These are phyloP conservation scores for Tagetes patula DNA, from an alignment of 129 eudicot genomes.

Conservation along the genomic window DNA sequence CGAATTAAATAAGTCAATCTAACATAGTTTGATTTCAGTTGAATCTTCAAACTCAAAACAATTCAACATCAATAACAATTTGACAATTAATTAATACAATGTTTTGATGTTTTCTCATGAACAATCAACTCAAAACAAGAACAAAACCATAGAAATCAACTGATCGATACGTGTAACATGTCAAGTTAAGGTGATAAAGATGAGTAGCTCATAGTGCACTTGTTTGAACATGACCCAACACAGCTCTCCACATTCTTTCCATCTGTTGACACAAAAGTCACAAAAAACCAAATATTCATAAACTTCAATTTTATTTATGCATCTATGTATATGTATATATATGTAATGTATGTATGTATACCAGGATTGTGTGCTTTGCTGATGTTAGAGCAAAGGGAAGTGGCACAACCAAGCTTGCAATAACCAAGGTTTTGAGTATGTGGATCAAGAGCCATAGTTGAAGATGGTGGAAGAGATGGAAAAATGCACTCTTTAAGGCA, in stretches of 20 bases:
- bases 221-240: slow-evolving; percentile 81
- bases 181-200: slow-evolving; percentile 26
- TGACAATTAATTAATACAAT: not conserved
- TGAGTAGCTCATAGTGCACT: slow-evolving; percentile 57
- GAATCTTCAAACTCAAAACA: slow-evolving; percentile 16
- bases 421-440: slow-evolving; percentile 45
- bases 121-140: not conserved
- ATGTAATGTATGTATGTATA: slow-evolving; percentile 10
- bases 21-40: slow-evolving; percentile 4
- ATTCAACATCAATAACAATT: not conserved
- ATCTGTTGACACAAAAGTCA: slow-evolving; percentile 39
- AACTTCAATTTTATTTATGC: not conserved
- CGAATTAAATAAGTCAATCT: not conserved
- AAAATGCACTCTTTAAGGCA: slow-evolving; percentile 78
- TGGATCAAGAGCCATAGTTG: slow-evolving; percentile 15
- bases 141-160: slow-evolving; percentile 2
- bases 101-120: not conserved
- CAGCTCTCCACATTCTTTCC: slow-evolving; percentile 60
- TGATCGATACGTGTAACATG: no score
- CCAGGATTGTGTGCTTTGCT: slow-evolving; percentile 65
- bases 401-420: slow-evolving; percentile 86
- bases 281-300: not conserved
- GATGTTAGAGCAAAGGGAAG: slow-evolving; percentile 57
- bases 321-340: not conserved
- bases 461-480: slow-evolving; percentile 21